These are phyloP conservation scores for Monilinia polystroma DNA, from an alignment of 2,329 filamentous ascomycete genomes.

Conservation along the genomic window DNA sequence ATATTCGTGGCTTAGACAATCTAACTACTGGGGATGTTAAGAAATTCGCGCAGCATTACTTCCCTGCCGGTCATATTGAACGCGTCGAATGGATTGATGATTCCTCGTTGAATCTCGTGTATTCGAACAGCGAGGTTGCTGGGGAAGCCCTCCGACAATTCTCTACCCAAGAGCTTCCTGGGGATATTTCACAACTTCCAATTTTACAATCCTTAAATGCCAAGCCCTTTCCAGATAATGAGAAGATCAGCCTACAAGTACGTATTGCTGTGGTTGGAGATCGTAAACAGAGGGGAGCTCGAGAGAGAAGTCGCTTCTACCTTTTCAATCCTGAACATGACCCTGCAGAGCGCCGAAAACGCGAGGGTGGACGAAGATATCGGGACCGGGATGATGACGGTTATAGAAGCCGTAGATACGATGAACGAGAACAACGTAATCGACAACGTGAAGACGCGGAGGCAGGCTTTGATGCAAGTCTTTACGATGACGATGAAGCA, in stretches of 20 bases:
- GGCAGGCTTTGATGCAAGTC: slow-evolving; percentile 66
- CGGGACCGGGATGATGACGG: slow-evolving; percentile 55
- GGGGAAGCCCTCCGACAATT: slow-evolving; percentile 56
- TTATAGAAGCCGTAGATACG: slow-evolving; percentile 47
- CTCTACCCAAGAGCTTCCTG: slow-evolving; percentile 47
- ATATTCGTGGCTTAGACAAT: slow-evolving; percentile 79
- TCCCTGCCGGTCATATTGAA: slow-evolving; percentile 53
- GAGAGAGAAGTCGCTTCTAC: slow-evolving; percentile 85
- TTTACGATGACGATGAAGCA: slow-evolving; percentile 73
- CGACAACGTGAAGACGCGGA: slow-evolving; percentile 50
- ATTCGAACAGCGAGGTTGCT: slow-evolving; percentile 55
- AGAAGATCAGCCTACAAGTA: slow-evolving; percentile 68
- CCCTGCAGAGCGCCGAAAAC: slow-evolving; percentile 68
- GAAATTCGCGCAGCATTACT: slow-evolving; percentile 70
- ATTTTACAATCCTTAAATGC: slow-evolving; percentile 65
- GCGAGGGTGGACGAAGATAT: slow-evolving; percentile 57
- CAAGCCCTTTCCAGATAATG: slow-evolving; percentile 65
- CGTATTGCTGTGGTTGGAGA: slow-evolving; percentile 74
- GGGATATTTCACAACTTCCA: slow-evolving; percentile 55
- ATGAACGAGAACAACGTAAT: slow-evolving; percentile 45
- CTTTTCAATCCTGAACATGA: slow-evolving; percentile 88
- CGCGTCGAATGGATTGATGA: slow-evolving; percentile 95
- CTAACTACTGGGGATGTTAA: slow-evolving; percentile 79
- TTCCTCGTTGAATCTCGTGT: slow-evolving; percentile 82
- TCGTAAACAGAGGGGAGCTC: slow-evolving; percentile 75